Evolutionary conservation across 805 yeast species (phyloP).

Genomic region (Naumovozyma dairenensis): DNA sequence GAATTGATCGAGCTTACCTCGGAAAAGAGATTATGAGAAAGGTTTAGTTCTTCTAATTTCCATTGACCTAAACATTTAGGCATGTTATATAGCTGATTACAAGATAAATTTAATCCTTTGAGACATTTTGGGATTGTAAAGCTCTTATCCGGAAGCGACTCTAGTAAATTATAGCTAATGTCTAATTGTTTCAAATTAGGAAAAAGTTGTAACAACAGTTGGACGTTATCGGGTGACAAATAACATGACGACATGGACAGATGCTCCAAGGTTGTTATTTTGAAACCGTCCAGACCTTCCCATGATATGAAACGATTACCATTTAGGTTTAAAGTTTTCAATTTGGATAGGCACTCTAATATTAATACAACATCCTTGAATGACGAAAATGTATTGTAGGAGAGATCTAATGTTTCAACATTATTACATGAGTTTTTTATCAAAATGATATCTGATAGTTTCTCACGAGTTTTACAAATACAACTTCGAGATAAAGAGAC

Average conservation of each 20-base stretch:
- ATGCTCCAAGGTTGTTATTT: slow-evolving; percentile 3
- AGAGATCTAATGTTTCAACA: slow-evolving; percentile 41
- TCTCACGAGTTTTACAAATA: not conserved
- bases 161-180: slow-evolving; percentile 7
- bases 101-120: slow-evolving; percentile 15
- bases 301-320: slow-evolving; percentile 36
- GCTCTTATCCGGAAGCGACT: not conserved
- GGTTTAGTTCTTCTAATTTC: slow-evolving; percentile 4
- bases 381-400: slow-evolving; percentile 45
- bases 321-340: slow-evolving; percentile 40
- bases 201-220: slow-evolving; percentile 20
- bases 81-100: slow-evolving; percentile 8
- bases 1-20: not conserved
- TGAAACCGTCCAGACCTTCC: not conserved
- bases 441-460: not conserved
- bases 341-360: slow-evolving; percentile 27
- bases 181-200: slow-evolving; percentile 27
- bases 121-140: slow-evolving; percentile 5
- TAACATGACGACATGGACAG: slow-evolving; percentile 21
- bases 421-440: slow-evolving; percentile 8
- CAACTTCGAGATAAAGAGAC: slow-evolving; percentile 34
- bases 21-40: slow-evolving; percentile 9
- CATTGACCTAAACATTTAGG: slow-evolving; percentile 5
- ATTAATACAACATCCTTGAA: slow-evolving; percentile 33
- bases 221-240: slow-evolving; percentile 3